These are phyloP conservation scores for Penicillium sp. DNA, from an alignment of 2,329 filamentous ascomycete species.

Conservation along the genomic window DNA sequence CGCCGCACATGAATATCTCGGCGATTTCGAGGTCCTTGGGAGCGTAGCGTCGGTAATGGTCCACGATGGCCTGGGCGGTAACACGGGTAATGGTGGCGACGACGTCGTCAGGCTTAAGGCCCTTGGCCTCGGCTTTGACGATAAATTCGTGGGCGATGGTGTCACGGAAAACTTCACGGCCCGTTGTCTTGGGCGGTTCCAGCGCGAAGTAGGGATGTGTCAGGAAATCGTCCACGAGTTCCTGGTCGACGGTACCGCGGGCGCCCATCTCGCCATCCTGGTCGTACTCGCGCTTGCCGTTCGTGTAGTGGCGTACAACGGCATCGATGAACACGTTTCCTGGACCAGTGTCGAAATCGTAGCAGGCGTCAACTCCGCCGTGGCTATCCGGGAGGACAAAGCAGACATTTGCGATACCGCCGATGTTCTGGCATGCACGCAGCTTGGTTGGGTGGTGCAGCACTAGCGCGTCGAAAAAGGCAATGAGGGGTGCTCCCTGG, in stretches of 20 bases:
- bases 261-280: constrained; percentile 53
- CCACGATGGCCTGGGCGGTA: constrained; percentile 59
- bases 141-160: constrained; percentile 56
- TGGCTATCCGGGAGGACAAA: constrained; percentile 34
- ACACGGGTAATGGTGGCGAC: constrained; percentile 61
- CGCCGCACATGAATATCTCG: constrained; percentile 63
- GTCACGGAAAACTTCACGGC: constrained; percentile 60
- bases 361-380: constrained; percentile 38
- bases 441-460: constrained; percentile 58
- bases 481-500: constrained; percentile 57
- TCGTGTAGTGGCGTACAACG: constrained; percentile 55
- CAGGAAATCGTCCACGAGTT: constrained; percentile 55
- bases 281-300: constrained; percentile 53
- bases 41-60: constrained; percentile 43
- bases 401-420: constrained; percentile 61
- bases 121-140: constrained; percentile 45
- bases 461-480: constrained; percentile 58
- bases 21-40: constrained; percentile 48
- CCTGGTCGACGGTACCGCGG: constrained; percentile 52
- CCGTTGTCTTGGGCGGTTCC: constrained; percentile 58
- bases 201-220: constrained; percentile 52
- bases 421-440: constrained; percentile 62
- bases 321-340: constrained; percentile 60
- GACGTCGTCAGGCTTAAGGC: constrained; percentile 52
- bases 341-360: constrained; percentile 58